phyloP scores from a whole-genome alignment of 192 early-diverging fungal genomes.

The Coemansia sp. region DNA sequence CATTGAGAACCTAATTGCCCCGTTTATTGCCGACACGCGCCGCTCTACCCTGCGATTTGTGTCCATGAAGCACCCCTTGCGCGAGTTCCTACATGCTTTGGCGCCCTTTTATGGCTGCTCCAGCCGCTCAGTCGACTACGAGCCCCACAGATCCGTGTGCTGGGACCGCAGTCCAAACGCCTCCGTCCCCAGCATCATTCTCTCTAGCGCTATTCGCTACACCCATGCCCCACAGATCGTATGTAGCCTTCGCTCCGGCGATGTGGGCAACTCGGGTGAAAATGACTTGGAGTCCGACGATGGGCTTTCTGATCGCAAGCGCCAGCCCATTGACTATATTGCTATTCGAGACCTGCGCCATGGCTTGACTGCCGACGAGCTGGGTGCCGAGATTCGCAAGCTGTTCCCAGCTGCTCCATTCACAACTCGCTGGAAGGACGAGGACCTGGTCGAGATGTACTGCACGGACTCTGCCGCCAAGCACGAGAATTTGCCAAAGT shows the following conservation, averaged over 20 bases:
- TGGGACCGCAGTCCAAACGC: constrained; percentile 35
- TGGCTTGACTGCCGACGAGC: constrained; percentile 37
- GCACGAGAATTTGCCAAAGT: constrained; percentile 35
- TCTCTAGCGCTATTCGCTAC: constrained; percentile 34
- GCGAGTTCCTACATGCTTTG: constrained; percentile 72
- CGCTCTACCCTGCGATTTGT: constrained; percentile 62
- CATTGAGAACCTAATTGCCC: constrained; percentile 64
- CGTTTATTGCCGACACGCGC: constrained; percentile 63
- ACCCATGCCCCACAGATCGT: constrained; percentile 28
- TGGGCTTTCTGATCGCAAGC: constrained; percentile 20
- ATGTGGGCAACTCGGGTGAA: not conserved
- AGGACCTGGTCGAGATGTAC: constrained; percentile 42
- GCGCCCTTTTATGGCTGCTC: constrained; percentile 70
- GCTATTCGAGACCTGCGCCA: constrained; percentile 41
- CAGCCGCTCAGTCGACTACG: constrained; percentile 76
- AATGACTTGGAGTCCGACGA: not conserved
- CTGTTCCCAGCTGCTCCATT: constrained; percentile 20
- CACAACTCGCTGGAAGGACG: constrained; percentile 23
- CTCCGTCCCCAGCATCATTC: constrained; percentile 38
- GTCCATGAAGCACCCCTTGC: constrained; percentile 63
- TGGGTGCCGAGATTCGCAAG: constrained; percentile 21
- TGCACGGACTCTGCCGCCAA: constrained; percentile 16
- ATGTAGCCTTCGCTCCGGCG: constrained; percentile 33
- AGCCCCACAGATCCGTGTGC: constrained; percentile 69
- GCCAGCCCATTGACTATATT: constrained; percentile 27